Evolutionary conservation across 805 yeast genomes (phyloP), one percentile per base, ranked within the genome.

Genomic region (Hanseniaspora clermontiae): DNA sequence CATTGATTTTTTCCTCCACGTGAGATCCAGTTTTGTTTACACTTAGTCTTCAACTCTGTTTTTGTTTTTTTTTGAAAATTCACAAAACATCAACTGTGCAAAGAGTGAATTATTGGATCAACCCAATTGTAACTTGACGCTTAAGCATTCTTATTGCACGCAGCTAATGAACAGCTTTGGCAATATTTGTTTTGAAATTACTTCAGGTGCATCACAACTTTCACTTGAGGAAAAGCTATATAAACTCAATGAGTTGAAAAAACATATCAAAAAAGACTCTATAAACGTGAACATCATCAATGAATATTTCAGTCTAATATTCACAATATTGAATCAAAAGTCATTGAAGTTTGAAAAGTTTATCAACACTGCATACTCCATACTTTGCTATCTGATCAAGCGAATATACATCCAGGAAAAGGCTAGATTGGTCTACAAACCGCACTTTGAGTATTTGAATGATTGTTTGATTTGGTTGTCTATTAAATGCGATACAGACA

Each of bases 331-430:
- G 12, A 38, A 43, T 15, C 37, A 47, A 15, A 48, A 48, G 15
- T 20, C 34, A 17, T 48, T 48, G 43, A 48, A 38, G 20, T 15
- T 14, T 37, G 46, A 40, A 32, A 14, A 31, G 37, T 32, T 37
- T 24, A 39, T 43, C 14, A 49, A 62, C 1, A 58, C 67, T 15
- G 65, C 76, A 0, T 74, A 76, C 58, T 71, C 77, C 1, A 64
- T 77, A 32, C 61, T 75, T 19, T 74, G 77, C 59, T 75, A 76
- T 60, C 61, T 77, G 15, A 67, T 73, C 27, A 74, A 74, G 58
- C 65, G 80, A 10, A 68, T 73, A 8, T 70, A 73, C 27, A 68
- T 70, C 61, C 79, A 69, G 58, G 59, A 65, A 17, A 70, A 34
- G 14, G 8, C 34, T 7, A 36, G 19, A 3, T 19, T 49, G 3